Evolutionary conservation across 2,329 filamentous ascomycete species (phyloP).

Genomic region (Fusarium sp.): DNA sequence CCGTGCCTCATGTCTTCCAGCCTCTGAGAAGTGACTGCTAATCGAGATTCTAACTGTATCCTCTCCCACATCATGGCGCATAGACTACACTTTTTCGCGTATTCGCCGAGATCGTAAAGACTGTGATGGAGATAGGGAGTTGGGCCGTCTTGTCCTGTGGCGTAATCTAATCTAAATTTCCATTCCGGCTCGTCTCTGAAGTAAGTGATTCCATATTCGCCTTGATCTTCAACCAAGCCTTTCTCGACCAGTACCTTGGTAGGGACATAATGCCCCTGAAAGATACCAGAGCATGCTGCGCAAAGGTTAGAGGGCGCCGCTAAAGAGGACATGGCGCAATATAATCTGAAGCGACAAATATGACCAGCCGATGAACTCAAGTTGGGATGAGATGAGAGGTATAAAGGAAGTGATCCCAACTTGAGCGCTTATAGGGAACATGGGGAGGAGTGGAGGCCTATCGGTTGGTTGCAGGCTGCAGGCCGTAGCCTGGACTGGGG

Average conservation of each 20-base stretch:
- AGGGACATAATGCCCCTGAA: slow-evolving; percentile 22
- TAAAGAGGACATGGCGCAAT: neutral
- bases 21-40: neutral
- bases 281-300: slow-evolving; percentile 19
- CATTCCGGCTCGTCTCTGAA: slow-evolving; percentile 1
- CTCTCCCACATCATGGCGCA: slow-evolving; percentile 34
- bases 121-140: slow-evolving; percentile 22
- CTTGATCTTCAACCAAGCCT: slow-evolving; percentile 4
- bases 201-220: neutral
- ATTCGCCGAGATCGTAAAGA: slow-evolving; percentile 5
- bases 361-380: too few relatives aligned
- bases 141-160: neutral
- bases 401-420: neutral
- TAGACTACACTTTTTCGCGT: slow-evolving; percentile 21
- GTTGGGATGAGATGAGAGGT: neutral
- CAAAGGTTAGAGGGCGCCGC: slow-evolving; percentile 18
- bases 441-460: neutral
- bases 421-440: neutral
- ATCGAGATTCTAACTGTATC: slow-evolving; percentile 4
- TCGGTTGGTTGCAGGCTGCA: neutral
- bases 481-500: neutral
- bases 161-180: slow-evolving; percentile 13
- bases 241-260: slow-evolving; percentile 2
- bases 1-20: slow-evolving; percentile 1
- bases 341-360: neutral